Percentiles rank a stretch among this genome's conserved stretches.
Evolutionary conservation across 2,329 filamentous ascomycete genomes (phyloP).

Genomic region (Aotearoamyces nothofagi): DNA sequence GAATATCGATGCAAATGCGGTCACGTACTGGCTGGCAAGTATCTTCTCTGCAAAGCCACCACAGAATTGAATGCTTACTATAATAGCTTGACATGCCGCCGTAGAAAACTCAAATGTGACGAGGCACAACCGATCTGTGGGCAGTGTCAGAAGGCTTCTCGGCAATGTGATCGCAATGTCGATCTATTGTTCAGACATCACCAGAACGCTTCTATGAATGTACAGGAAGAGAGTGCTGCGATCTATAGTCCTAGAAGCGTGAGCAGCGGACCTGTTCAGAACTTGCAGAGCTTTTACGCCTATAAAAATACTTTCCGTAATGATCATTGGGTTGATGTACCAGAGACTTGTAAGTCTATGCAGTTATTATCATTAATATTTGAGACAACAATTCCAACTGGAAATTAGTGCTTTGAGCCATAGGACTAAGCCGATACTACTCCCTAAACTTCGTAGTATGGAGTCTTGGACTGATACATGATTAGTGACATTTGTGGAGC

Average conservation of each 20-base stretch:
- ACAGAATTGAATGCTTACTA: not conserved
- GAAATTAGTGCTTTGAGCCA: too few species aligned
- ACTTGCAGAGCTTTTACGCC: constrained; percentile 44
- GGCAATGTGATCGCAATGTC: constrained; percentile 44
- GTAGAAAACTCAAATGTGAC: constrained; percentile 49
- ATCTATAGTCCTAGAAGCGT: too few species aligned
- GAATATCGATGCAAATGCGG: too few species aligned
- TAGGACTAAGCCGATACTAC: too few species aligned
- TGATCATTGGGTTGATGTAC: constrained; percentile 45
- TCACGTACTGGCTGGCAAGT: constrained; percentile 22
- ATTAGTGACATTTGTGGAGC: not conserved
- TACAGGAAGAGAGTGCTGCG: constrained; percentile 26
- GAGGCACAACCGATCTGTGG: constrained; percentile 44
- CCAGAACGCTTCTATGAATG: constrained; percentile 55
- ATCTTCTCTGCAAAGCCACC: not conserved
- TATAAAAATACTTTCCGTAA: constrained; percentile 51
- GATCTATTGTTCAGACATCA: constrained; percentile 53
- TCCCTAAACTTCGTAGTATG: too few species aligned
- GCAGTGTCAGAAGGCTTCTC: constrained; percentile 40
- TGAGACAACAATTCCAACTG: too few species aligned
- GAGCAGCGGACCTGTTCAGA: too few species aligned
- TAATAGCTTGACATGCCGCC: constrained; percentile 36
- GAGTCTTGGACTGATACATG: too few species aligned
- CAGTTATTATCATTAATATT: too few species aligned
- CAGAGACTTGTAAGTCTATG: constrained; percentile 32